A percentile compares a stretch with the other conserved stretches of the same genome.
phyloP scores from a whole-genome alignment of 495 filamentous ascomycete species.

The Tuber microsphaerosporum region DNA sequence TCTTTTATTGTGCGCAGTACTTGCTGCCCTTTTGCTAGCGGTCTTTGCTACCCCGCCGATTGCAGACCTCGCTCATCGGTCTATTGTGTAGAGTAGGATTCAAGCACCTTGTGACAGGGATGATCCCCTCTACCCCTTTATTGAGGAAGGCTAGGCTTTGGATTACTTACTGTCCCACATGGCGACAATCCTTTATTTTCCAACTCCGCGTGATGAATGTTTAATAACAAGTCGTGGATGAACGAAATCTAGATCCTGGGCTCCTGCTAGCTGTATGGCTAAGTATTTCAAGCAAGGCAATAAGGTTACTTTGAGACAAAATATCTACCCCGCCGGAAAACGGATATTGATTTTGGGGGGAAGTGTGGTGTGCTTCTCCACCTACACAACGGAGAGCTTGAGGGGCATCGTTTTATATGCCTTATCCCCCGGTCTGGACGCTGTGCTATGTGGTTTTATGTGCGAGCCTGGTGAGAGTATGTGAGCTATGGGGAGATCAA shows the following conservation, averaged over 20 bases:
- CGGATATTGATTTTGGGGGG: not conserved
- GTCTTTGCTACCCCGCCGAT: no score
- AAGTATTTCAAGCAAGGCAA: no score
- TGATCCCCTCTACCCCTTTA: not conserved
- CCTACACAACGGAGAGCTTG: not conserved
- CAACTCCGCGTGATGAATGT: no score
- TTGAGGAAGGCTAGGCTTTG: not conserved
- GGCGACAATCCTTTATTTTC: not conserved
- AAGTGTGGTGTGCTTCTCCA: not conserved
- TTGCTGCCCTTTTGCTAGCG: no score
- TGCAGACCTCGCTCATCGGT: no score
- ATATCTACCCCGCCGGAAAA: not conserved
- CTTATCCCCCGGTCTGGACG: not conserved
- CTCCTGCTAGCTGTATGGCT: no score
- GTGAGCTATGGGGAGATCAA: not conserved
- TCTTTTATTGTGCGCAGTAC: no score
- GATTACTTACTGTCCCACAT: not conserved
- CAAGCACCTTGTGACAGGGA: not conserved
- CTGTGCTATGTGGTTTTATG: not conserved
- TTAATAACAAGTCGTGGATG: no score
- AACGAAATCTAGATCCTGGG: no score
- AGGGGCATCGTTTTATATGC: not conserved
- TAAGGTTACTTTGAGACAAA: not conserved
- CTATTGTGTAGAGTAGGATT: no score
- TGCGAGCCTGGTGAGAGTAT: not conserved